These are phyloP conservation scores for Ceratocystis smalleyi DNA, from an alignment of 2,329 filamentous ascomycete species.

Conservation along the genomic window DNA sequence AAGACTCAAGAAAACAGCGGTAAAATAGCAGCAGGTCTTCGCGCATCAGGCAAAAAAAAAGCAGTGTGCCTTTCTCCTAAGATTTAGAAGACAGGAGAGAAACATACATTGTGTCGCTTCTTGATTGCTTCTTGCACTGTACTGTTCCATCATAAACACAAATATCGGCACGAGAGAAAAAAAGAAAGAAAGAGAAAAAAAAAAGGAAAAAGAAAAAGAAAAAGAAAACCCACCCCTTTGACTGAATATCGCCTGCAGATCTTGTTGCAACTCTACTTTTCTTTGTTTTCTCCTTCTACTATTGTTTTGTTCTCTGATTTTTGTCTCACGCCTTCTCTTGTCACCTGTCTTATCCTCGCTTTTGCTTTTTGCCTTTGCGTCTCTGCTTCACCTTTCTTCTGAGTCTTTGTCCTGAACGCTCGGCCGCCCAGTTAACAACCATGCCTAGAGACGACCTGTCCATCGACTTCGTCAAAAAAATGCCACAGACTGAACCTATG, in stretches of 20 bases:
- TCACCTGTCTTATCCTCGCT: constrained; percentile 5
- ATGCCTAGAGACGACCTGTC: constrained; percentile 61
- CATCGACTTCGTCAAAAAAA: constrained; percentile 54
- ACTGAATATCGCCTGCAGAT: neutral
- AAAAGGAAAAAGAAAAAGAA: neutral
- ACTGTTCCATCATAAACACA: neutral
- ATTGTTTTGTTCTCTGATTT: neutral
- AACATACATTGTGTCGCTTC: neutral
- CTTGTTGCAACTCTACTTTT: neutral
- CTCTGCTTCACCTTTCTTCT: neutral
- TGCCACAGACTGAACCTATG: constrained; percentile 45
- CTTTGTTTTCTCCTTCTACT: neutral
- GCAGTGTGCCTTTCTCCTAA: neutral
- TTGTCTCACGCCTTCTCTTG: neutral
- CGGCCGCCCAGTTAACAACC: constrained; percentile 35
- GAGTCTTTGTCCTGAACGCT: constrained; percentile 5
- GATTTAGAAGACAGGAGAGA: neutral
- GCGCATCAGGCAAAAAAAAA: neutral
- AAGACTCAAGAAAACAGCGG: neutral
- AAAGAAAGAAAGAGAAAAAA: neutral
- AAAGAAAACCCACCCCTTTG: neutral
- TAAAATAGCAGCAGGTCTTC: neutral
- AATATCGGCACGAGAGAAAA: neutral
- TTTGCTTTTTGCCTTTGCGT: constrained; percentile 13
- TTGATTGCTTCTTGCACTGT: neutral